phyloP scores from a whole-genome alignment of 2,329 filamentous ascomycete species.

The Zymoseptoria tritici region DNA sequence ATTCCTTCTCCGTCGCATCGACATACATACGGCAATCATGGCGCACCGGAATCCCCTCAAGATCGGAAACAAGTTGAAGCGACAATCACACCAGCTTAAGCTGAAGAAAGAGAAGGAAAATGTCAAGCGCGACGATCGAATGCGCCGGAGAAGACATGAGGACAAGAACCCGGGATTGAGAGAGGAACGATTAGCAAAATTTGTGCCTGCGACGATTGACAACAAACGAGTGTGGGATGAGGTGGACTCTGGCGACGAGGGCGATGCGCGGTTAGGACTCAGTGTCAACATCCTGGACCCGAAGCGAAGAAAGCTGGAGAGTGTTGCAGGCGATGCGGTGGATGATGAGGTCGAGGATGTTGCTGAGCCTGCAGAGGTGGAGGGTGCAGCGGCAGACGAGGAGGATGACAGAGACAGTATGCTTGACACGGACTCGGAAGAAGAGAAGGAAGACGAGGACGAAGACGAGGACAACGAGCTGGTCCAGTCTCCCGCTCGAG shows the following conservation, averaged over 20 bases:
- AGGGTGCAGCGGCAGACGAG: conserved; percentile 22
- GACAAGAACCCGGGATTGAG: conserved; percentile 70
- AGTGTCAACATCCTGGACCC: conserved; percentile 40
- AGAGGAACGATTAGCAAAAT: conserved; percentile 64
- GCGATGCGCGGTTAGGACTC: conserved; percentile 32
- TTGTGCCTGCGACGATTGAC: conserved; percentile 75
- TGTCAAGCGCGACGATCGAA: conserved; percentile 66
- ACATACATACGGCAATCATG: conserved; percentile 14
- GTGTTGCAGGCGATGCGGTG: conserved; percentile 10
- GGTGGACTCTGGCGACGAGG: conserved; percentile 37
- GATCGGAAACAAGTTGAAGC: conserved; percentile 56
- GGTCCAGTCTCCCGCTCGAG: conserved; percentile 19
- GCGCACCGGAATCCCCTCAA: conserved; percentile 24
- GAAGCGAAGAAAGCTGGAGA: conserved; percentile 38
- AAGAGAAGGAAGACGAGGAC: conserved; percentile 47
- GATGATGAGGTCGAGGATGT: conserved; percentile 28
- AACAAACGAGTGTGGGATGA: conserved; percentile 82
- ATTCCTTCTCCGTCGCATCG: background rate
- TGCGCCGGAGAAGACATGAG: conserved; percentile 76
- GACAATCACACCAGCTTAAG: conserved; percentile 70
- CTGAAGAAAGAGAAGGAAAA: conserved; percentile 71
- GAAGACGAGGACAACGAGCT: conserved; percentile 27
- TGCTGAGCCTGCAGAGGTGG: conserved; percentile 11
- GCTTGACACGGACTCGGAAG: conserved; percentile 49
- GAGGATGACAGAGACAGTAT: conserved; percentile 65